Evolutionary conservation across 2,329 filamentous ascomycete genomes (phyloP), one percentile per base, ranked within the genome.

Genomic region (Hysterium pulicare): DNA sequence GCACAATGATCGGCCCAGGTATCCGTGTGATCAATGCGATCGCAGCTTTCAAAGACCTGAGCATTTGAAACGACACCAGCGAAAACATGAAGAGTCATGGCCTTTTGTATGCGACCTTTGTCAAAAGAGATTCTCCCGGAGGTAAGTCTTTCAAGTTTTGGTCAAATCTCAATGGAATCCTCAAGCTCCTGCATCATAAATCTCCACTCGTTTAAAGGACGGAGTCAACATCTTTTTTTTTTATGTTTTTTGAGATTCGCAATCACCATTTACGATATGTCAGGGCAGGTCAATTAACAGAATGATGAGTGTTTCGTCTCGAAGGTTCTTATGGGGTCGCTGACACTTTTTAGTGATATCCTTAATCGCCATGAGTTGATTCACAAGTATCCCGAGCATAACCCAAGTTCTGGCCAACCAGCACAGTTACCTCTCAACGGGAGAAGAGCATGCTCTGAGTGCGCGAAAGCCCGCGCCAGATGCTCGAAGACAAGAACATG

Each of bases 121-220:
- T 50, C 62, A 63, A n/a, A 68, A 68, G 17, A 57, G 65, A 36
- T 71, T 71, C 46, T 68, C 66, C 9, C 58, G 68, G 53, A 71
- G 64, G 65, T 67, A 67, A 41, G 16, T 21, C 26, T 9, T 10
- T 30, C 26, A 16, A 3, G 20, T n/a, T 38, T n/a, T 8, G 16
- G 6, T 7, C 8, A 8, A 16, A 20, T 6, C 11, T 6, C 19
- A 24, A n/a, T 11, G 8, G 21, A 38, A 22, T 22, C 7, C 19
- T 16, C 21, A 24, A 16, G 35, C 35, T n/a, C n/a, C n/a, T n/a
- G n/a, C n/a, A n/a, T n/a, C n/a, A n/a, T n/a, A n/a, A n/a, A n/a
- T n/a, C n/a, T n/a, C n/a, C n/a, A n/a, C n/a, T n/a, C n/a, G n/a
- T n/a, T n/a, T n/a, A n/a, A n/a, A n/a, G n/a, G n/a, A n/a, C n/a